Evolutionary conservation across 1,284 basidiomycete genomes (phyloP), one percentile per base, ranked within the genome.

Genomic region (Ustilago shanxiensis): DNA sequence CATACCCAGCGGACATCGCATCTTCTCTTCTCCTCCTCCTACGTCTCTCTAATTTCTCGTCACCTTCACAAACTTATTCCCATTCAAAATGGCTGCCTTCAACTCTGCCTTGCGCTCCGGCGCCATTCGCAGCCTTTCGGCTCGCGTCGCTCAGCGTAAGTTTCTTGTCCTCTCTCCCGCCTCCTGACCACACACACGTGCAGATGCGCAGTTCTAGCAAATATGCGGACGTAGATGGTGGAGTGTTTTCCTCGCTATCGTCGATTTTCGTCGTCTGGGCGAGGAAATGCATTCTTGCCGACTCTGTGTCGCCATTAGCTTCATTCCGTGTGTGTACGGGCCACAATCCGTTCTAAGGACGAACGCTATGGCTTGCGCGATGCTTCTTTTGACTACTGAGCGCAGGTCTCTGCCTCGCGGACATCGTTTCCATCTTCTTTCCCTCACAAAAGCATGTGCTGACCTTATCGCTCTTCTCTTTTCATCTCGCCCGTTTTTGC

Each of bases 91-190:
- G 74, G 65, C 70, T 45, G 63, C 74, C 52, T 70, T 77, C 66
- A 72, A 72, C 69, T 70, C 69, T 56, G 65, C 70, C 53, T 60
- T 77, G 26, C 70, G 74, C 66, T 72, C 74, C 60, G 70, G 74
- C 60, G 70, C 66, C n/a, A 66, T 71, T 44, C 74, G 74, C 58
- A 41, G 70, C 64, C 74, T 77, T 26, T 77, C 70, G 54, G 60
- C 74, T 60, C 74, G 74, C 49, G 66, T 61, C 20, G 70, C 70
- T 55, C 74, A 72, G 41, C 70, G 74, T 77, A 70, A 77, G 74
- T 77, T 13, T 53, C 39, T 10, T 16, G 9, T 24, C 50, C 37
- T 37, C 14, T 29, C 16, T 39, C 18, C 33, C 28, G n/a, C 29
- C 24, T 35, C 26, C 18, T 49, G 22, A 26, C n/a, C 22, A 9